Evolutionary conservation across 2,329 filamentous ascomycete genomes (phyloP).

Genomic region (Arthrobotrys conoides): DNA sequence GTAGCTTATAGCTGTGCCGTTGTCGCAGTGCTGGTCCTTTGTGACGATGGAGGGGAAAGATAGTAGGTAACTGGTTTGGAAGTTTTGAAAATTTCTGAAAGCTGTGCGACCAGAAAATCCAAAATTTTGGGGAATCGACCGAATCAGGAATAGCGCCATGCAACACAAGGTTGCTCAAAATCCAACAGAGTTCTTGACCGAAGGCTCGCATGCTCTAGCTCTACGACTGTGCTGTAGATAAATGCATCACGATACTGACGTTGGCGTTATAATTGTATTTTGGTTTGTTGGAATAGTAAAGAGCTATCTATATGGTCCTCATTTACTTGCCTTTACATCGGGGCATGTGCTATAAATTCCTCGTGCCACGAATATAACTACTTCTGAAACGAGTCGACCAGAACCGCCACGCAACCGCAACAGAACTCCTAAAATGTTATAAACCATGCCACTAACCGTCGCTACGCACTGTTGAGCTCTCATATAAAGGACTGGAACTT

Average conservation of each 20-base stretch:
- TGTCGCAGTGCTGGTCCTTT: conserved; percentile 11
- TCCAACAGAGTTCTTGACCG: conserved; percentile 12
- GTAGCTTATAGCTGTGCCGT: conserved; percentile 39
- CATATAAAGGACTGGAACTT: background rate
- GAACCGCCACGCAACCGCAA: background rate
- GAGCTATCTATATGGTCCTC: background rate
- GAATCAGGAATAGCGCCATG: conserved; percentile 3
- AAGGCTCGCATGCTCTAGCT: background rate
- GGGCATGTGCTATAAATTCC: background rate
- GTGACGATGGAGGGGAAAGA: background rate
- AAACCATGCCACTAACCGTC: background rate
- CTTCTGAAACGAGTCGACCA: background rate
- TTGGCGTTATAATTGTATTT: background rate
- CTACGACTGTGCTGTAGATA: background rate
- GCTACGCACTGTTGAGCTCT: background rate
- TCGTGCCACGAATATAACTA: background rate
- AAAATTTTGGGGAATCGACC: conserved; percentile 11
- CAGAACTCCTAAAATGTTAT: background rate
- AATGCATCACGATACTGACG: background rate
- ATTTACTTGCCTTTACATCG: no score
- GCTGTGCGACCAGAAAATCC: conserved; percentile 33
- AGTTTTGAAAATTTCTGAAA: conserved; percentile 39
- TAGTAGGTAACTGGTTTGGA: no score
- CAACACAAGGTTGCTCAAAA: conserved; percentile 42
- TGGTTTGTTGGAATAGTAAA: background rate